A percentile compares a stretch with the other conserved stretches of the same genome.
Evolutionary conservation across 2,329 filamentous ascomycete genomes (phyloP).

Genomic region (Colletotrichum somersetense): DNA sequence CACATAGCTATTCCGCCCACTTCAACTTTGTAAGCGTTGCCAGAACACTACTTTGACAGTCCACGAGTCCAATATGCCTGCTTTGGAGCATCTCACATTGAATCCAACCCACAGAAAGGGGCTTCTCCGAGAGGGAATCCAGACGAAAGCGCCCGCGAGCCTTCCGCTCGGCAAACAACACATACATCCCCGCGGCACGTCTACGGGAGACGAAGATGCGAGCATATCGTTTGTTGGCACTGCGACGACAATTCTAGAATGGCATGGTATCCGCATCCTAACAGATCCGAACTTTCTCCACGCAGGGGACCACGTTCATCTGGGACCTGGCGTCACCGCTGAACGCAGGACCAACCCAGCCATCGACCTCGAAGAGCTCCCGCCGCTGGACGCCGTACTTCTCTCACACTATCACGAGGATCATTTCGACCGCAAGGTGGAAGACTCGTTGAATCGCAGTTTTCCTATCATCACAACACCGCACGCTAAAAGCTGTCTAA

Average conservation of each 20-base stretch:
- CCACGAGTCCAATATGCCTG: background rate
- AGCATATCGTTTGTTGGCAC: slow-evolving; percentile 68
- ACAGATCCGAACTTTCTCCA: slow-evolving; percentile 76
- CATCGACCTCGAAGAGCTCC: slow-evolving; percentile 70
- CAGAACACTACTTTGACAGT: background rate
- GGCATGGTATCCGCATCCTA: slow-evolving; percentile 64
- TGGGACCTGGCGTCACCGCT: slow-evolving; percentile 72
- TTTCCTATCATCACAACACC: slow-evolving; percentile 74
- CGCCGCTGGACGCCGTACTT: slow-evolving; percentile 69
- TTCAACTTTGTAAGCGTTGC: background rate
- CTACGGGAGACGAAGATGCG: background rate
- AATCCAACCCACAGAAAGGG: background rate
- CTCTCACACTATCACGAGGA: slow-evolving; percentile 74
- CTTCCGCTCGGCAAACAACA: slow-evolving; percentile 7
- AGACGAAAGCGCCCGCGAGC: slow-evolving; percentile 1
- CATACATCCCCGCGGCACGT: background rate
- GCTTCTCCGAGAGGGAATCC: background rate
- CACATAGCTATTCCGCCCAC: background rate
- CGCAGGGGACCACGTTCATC: slow-evolving; percentile 74
- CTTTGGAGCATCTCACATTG: background rate
- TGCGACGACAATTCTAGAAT: slow-evolving; percentile 68
- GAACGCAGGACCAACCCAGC: slow-evolving; percentile 69
- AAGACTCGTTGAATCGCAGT: slow-evolving; percentile 56
- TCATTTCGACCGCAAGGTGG: slow-evolving; percentile 57
- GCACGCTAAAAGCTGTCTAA: slow-evolving; percentile 68